Evolutionary conservation across 179 eudicot genomes (phyloP).

Genomic region (Spinacia oleracea): DNA sequence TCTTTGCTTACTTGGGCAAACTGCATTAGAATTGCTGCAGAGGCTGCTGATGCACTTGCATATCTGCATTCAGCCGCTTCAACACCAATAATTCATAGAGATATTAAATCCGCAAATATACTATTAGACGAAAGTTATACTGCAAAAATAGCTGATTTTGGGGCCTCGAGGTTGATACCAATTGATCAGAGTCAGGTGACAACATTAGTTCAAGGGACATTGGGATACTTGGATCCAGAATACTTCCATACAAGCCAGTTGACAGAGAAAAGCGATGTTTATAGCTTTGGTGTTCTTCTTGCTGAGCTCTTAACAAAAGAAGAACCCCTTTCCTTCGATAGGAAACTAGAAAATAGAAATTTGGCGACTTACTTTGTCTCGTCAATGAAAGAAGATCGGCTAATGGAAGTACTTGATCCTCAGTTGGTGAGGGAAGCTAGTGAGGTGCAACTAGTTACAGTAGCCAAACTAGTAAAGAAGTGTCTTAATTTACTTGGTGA

Average conservation of each 20-base stretch:
- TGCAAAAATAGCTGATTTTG: background rate
- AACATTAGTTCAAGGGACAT: conserved; percentile 14
- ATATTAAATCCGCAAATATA: conserved; percentile 8
- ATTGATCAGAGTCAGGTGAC: conserved; percentile 11
- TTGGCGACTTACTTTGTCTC: conserved; percentile 17
- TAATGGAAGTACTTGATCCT: conserved; percentile 22
- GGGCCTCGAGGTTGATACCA: background rate
- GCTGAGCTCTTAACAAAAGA: conserved; percentile 12
- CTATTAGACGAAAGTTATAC: conserved; percentile 2
- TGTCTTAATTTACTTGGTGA: conserved; percentile 16
- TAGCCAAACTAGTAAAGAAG: conserved; percentile 16
- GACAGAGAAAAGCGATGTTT: conserved; percentile 14
- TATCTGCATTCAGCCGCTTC: conserved; percentile 16
- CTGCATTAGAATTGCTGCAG: background rate
- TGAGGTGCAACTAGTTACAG: conserved; percentile 10
- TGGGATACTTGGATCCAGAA: conserved; percentile 13
- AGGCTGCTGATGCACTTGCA: conserved; percentile 2
- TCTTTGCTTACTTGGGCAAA: conserved; percentile 16
- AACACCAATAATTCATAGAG: conserved; percentile 4
- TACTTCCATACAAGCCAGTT: conserved; percentile 11
- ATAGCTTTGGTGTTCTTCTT: conserved; percentile 8
- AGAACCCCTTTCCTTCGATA: background rate
- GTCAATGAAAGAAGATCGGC: conserved; percentile 17
- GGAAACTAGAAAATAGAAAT: conserved; percentile 17
- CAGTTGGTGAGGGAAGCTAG: conserved; percentile 17